Base-by-base conservation (phyloP, 75 land plant species). In the Pinus tabuliformis region DNA sequence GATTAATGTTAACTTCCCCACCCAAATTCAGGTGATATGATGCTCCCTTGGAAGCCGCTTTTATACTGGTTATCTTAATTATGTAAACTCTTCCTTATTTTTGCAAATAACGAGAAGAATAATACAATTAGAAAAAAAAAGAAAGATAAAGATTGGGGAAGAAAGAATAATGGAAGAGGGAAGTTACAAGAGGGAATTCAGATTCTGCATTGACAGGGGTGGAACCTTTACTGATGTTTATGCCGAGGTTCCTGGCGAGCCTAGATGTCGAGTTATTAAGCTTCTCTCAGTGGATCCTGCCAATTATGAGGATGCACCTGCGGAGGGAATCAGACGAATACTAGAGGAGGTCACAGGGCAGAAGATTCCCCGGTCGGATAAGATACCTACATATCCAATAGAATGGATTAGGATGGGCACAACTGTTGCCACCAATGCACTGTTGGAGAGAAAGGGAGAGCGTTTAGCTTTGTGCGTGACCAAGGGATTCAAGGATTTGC, bases 321-420 rank as follows among this genome's bases (percentile, higher is more conserved):
- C 92, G 18, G 99, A 97, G 77, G 99, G 99, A 3, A 97, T 97
- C 30, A 77, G 99, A 30, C 83, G 99, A 73, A 91, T 97, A 52
- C 86, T 97, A 6, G 92, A 97, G 70, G 92, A 92, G 58, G 85
- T 76, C 54, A 89, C 96, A n/a, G 96, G 98, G 33, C 81, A 89
- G 66, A 78, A 81, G 49, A 92, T 93, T 28, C 91, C 98, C 0
- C 77, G 98, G 21, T 72, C 92, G 20, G 83, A 82, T 3, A 95
- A 91, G 76, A 86, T 97, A 49, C 99, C 99, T 11, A 97, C 98
- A 6, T 83, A 89, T 15, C 86, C 80, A 78, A 95, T 97, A 54
- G 99, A 93, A 59, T 97, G 99, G 99, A 90, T 97, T 58, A 87
- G 99, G 74, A 97, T 97, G 99, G 99, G 99, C 9, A 97, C 99